phyloP scores from a whole-genome alignment of 2,329 filamentous ascomycete species.

The Chaetoscypha palmicola region DNA sequence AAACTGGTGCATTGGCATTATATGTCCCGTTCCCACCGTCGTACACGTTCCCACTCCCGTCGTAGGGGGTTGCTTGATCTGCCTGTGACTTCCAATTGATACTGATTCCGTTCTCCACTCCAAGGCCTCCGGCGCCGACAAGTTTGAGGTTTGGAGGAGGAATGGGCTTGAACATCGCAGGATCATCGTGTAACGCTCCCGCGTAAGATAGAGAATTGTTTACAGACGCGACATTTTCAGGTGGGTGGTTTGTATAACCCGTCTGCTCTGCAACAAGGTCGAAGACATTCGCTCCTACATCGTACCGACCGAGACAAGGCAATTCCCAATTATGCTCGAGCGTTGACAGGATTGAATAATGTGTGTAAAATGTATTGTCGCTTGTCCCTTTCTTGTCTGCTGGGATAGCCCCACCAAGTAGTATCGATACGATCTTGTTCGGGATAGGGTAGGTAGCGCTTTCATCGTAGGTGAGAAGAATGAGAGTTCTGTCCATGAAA shows the following conservation, averaged over 20 bases:
- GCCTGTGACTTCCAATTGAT: constrained; percentile 29
- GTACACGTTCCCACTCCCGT: constrained; percentile 38
- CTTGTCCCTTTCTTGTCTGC: constrained; percentile 39
- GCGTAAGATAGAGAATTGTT: constrained; percentile 41
- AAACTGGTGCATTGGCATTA: constrained; percentile 33
- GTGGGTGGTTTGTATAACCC: constrained; percentile 25
- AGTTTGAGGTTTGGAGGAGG: constrained; percentile 39
- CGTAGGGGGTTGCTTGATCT: constrained; percentile 36
- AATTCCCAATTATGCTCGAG: constrained; percentile 38
- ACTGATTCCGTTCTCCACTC: constrained; percentile 32
- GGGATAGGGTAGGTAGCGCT: constrained; percentile 44
- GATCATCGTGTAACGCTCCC: constrained; percentile 35
- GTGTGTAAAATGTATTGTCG: constrained; percentile 43
- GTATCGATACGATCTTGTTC: constrained; percentile 47
- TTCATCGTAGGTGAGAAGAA: constrained; percentile 54
- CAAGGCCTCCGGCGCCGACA: constrained; percentile 37
- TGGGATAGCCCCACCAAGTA: constrained; percentile 49
- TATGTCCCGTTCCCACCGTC: constrained; percentile 34
- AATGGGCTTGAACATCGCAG: constrained; percentile 28
- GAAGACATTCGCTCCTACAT: constrained; percentile 35
- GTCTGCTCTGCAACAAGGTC: constrained; percentile 26
- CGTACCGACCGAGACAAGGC: constrained; percentile 38
- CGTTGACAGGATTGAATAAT: constrained; percentile 39
- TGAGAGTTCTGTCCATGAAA: constrained; percentile 47
- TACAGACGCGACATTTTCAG: constrained; percentile 31